Evolutionary conservation across 108 stramenopile genomes (phyloP).

Genomic region (Parietichytrium sp.): DNA sequence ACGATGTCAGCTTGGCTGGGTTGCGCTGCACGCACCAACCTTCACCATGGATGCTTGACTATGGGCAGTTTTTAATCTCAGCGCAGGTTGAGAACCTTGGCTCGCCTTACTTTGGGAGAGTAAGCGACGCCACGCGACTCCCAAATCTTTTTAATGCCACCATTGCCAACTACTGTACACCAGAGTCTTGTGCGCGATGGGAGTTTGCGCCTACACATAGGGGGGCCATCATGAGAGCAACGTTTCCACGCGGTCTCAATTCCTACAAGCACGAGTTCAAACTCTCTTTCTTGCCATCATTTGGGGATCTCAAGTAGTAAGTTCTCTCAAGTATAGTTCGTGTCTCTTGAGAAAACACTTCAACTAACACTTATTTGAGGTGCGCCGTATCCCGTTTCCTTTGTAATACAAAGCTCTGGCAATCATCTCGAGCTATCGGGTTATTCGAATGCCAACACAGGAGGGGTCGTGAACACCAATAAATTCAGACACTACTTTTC

Average conservation of each 20-base stretch:
- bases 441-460: not conserved
- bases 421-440: not conserved
- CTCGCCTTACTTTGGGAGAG: not conserved
- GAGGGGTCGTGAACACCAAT: not conserved
- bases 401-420: not conserved
- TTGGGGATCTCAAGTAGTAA: slow-evolving; percentile 3
- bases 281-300: not conserved
- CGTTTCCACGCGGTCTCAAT: not conserved
- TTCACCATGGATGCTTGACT: slow-evolving; percentile 50
- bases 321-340: not conserved
- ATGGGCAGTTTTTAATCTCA: slow-evolving; percentile 22
- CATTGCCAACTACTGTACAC: not conserved
- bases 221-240: not conserved
- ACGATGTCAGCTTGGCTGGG: slow-evolving; percentile 42
- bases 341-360: not conserved
- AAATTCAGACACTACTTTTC: not conserved
- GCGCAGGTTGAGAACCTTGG: not conserved
- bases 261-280: not conserved
- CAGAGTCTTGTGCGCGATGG: not conserved
- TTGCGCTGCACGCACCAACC: slow-evolving; percentile 50
- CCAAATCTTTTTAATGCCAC: not conserved
- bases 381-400: too few species aligned
- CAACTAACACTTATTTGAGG: too few species aligned
- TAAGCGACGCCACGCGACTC: not conserved
- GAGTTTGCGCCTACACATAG: not conserved